Base-by-base conservation (phyloP, 2,329 filamentous ascomycete genomes). In the Stagonosporopsis chrysanthemi region DNA sequence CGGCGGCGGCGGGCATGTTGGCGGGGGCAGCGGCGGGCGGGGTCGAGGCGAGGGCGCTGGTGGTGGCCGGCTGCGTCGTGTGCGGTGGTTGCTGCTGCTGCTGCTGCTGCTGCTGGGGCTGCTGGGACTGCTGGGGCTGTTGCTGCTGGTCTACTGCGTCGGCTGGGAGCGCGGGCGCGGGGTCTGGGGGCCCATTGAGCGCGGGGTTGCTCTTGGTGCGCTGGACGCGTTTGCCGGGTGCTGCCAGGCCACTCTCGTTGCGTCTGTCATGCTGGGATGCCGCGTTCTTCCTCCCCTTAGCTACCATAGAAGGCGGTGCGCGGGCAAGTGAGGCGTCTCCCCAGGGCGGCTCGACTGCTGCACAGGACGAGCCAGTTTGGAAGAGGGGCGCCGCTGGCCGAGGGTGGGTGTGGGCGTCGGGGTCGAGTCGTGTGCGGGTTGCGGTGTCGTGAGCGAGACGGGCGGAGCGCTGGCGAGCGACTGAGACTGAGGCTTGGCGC, bases 201-300 rank as follows among this genome's bases (percentile, higher is more conserved):
- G 77, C 67, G 31, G 76, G 68, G 77, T 81, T 78, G 64, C 78
- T 81, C 67, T 77, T 78, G 71, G 80, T 77, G 70, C 77, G 79
- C 59, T 74, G 69, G 69, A 88, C 80, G 76, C 88, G 88, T 82
- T 88, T 91, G 66, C 88, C 89, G 50, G 90, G 87, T 72, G 88
- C 88, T 83, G 92, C 89, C 77, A 92, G 83, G 74, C 91, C 92
- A 88, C 91, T 92, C 80, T 97, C 92, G 80, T 96, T 90, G 78
- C 90, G 87, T 68, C 78, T 80, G 75, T 81, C 78, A 71, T 79
- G 79, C 75, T 77, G 74, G 73, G 79, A 78, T 72, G 79, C 74
- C 74, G 75, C 76, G 69, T 69, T 75, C 69, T 71, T 74, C 71
- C 78, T 79, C 70, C 70, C 72, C 74, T 78, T 80, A 65, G 78